Base-by-base conservation (phyloP, 768 basidiomycete genomes). In the Hortiboletus flavorubellus region DNA sequence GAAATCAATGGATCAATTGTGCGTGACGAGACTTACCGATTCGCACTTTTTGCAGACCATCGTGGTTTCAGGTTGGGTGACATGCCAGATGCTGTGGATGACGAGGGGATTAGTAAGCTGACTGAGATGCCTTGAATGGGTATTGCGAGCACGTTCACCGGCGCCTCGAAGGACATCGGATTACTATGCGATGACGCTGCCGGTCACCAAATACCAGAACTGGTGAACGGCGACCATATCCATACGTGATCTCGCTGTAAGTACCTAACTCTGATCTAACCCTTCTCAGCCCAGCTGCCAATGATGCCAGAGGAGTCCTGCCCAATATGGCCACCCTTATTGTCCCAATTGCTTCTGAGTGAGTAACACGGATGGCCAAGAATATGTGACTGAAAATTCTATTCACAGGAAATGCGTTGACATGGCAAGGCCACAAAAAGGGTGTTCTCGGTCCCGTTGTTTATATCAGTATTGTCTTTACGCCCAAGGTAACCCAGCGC, bases 31-130 rank as follows among this genome's bases (percentile, higher is more conserved):
- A 69, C 79, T 40, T 55, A 83, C 90, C 72, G 80, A 76, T 75
- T 91, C 89, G 72, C 91, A 93, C 78, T 90, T 93, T 73, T 81
- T 85, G 77, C 91, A 93, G 60, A 93, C 91, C 91, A 93, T 93
- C 26, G 64, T 49, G 6, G 52, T 40, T 44, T 49, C 47, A 49
- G 37, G 42, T 21, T 2, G 30, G 23, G 45, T 46, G 51, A 53
- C 54, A 60, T 62, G 40, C 26, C 26, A 4, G 42, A 21, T 37
- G 45, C 45, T 6, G 46, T 49, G 34, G 34, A 51, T 16, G 41
- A 38, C 38, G 34, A 11, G 38, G 23, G 15, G 34, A 55, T 67
- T 66, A 61, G 58, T 67, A 55, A 67, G 61, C 65, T 15, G 21
- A 16, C 9, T 18, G 37, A 37, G 14, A 26, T 16, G 37, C 15